Conservation (phyloP, 2,329 filamentous ascomycete species). For the Acrodontium crateriforme region DNA sequence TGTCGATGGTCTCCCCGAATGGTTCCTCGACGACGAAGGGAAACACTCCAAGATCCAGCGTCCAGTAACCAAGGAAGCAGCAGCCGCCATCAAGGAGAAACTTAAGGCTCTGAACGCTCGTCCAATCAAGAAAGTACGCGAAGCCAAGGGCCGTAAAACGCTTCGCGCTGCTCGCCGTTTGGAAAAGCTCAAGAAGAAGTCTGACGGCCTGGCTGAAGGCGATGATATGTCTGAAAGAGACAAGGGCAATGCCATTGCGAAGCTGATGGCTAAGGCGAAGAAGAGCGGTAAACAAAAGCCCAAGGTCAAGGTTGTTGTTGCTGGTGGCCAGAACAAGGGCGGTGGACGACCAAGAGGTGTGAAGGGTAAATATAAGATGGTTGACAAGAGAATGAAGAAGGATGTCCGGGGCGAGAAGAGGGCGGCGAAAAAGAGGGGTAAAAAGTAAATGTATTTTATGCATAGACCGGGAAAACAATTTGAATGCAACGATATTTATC, state of each 20-base stretch:
- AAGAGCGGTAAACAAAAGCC: constrained; percentile 59
- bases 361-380: constrained; percentile 95
- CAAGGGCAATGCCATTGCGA: constrained; percentile 73
- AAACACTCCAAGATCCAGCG: constrained; percentile 72
- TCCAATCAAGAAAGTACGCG: constrained; percentile 97
- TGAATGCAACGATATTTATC: no score
- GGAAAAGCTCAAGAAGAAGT: constrained; percentile 96
- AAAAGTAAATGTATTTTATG: constrained; percentile 3
- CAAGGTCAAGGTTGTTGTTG: constrained; percentile 78
- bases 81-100: constrained; percentile 89
- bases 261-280: constrained; percentile 65
- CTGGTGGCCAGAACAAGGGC: constrained; percentile 69
- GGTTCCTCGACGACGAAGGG: constrained; percentile 90
- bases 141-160: constrained; percentile 94
- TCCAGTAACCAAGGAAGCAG: constrained; percentile 84
- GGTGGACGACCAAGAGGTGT: constrained; percentile 81
- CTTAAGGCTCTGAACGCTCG: constrained; percentile 81
- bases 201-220: constrained; percentile 74
- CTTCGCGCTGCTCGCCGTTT: constrained; percentile 80
- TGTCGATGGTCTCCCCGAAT: constrained; percentile 81
- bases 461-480: no score
- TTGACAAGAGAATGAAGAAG: constrained; percentile 92
- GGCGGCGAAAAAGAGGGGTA: constrained; percentile 51
- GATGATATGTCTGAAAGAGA: constrained; percentile 92
- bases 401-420: constrained; percentile 82